Base-by-base conservation (phyloP, 352 stramenopile species). In the Globisporangium camurandrum region DNA sequence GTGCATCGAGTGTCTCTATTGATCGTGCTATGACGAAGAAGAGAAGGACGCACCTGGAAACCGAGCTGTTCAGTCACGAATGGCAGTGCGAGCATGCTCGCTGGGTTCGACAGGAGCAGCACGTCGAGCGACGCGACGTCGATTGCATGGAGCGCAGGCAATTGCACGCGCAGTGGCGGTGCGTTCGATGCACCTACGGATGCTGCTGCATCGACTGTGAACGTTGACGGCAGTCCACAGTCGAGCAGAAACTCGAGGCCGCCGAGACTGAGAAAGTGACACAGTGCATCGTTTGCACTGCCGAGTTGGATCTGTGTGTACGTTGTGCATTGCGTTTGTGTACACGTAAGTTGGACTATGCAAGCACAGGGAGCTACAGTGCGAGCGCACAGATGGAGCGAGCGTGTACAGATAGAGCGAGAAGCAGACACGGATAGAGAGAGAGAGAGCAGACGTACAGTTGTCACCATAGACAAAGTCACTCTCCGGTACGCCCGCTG, bases 241-340 rank as follows among this genome's bases (percentile, higher is more conserved):
- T 94, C 83, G 42, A 94, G 65, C 48, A 94, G 67, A 43, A 94
- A 56, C 49, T 94, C 76, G 45, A 75, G 88, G 44, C 83, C 83
- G 47, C 73, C 78, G 23, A 92, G 67, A 53, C 73, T 84, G 39
- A 92, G 49, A 59, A 94, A 94, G 46, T 88, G 75, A 54, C 79
- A 90, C 1, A 89, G 62, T 28, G 68, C 75, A 56, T 86, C 72
- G 45, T 86, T 82, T 3, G 74, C 72, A 42, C 58, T 66, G 23
- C 78, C 79, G 52, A 93, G 57, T 46, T 86, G 80, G 45, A 93
- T 91, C 83, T 93, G 34, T 19, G 36, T 19, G 36, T 39, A 12
- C 48, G 38, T 14, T 34, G 30, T 34, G 30, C 30, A 34, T 34
- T n/a, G n/a, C n/a, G n/a, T n/a, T n/a, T n/a, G n/a, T n/a, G n/a